phyloP scores from a whole-genome alignment of 768 basidiomycete species.

The Leucosporidium creatinivorum region DNA sequence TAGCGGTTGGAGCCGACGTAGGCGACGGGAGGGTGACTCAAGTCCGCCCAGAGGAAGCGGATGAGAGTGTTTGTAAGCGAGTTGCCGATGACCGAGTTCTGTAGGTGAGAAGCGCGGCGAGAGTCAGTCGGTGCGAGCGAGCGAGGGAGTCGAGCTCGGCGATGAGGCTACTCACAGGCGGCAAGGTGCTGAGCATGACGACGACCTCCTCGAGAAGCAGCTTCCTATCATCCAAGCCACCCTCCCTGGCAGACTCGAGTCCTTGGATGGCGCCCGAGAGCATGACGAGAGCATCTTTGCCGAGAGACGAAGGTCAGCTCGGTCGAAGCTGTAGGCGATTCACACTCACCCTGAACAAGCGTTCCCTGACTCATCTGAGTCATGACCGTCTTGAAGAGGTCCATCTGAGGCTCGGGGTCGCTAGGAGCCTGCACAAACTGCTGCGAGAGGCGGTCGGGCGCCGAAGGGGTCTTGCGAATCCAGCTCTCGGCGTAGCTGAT shows the following conservation, averaged over 20 bases:
- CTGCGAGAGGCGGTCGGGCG: no score
- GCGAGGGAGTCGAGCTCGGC: neutral
- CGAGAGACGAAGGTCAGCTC: neutral
- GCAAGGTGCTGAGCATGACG: neutral
- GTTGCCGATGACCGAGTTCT: neutral
- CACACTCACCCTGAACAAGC: neutral
- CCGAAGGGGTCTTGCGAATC: no score
- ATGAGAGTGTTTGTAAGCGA: neutral
- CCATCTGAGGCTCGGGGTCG: no score
- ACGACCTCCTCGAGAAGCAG: slow-evolving; percentile 24
- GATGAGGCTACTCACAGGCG: neutral
- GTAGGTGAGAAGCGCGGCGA: neutral
- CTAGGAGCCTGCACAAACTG: no score
- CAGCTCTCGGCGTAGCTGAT: no score
- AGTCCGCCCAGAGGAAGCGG: slow-evolving; percentile 49
- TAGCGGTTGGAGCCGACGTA: slow-evolving; percentile 38
- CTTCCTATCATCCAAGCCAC: slow-evolving; percentile 23
- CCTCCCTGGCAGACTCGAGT: no score
- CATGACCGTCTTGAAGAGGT: neutral
- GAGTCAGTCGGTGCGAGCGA: neutral
- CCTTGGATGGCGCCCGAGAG: no score
- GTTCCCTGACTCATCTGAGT: slow-evolving; percentile 1
- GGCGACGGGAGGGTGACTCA: slow-evolving; percentile 40
- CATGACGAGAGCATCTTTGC: no score
- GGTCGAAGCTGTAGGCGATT: neutral